Base-by-base conservation (phyloP, 2,329 filamentous ascomycete genomes). In the Didymellaceae sp. region DNA sequence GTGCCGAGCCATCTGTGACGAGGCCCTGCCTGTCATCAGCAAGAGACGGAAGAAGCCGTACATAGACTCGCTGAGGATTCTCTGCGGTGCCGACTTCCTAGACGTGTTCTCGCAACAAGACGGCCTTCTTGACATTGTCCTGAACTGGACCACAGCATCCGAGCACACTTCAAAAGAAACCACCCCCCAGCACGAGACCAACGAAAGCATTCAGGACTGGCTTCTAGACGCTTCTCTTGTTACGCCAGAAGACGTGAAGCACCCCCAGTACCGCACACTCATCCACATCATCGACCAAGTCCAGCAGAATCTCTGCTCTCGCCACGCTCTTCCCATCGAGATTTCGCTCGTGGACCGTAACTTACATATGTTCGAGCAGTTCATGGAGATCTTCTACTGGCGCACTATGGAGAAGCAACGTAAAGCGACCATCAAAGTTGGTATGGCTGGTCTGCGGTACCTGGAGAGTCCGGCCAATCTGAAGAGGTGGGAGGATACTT, bases 361-460 rank as follows among this genome's bases (percentile, higher is more conserved):
- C 11, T n/a, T 52, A 21, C 48, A 52, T 22, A 52, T 52, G 48
- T 41, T 52, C n/a, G 48, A 52, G 38, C 48, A 52, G 18, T 52
- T 52, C 37, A 38, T 43, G 42, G 48, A 52, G 20, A 46, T 46
- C 9, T 52, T 52, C 32, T 52, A 52, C 26, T 52, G 48, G 48
- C 35, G 48, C 5, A 21, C 32, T 9, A 52, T 52, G 38, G 42
- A 42, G 32, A 52, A 42, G 24, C 17, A 46, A 8, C 31, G 43
- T 3, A 41, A 17, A 13, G 26, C 25, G 1, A 46, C 42, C 4
- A 41, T 52, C 6, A 52, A 43, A 30, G n/a, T 52, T 6, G 48
- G 48, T 7, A 52, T 52, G 48, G 48, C 42, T 14, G 48, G 48
- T 1, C 35, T 13, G 11, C 42, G 37, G 26, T 52, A 43, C 16